Evolutionary conservation across 2,329 filamentous ascomycete species (phyloP).

Genomic region (Colletotrichum plurivorum): DNA sequence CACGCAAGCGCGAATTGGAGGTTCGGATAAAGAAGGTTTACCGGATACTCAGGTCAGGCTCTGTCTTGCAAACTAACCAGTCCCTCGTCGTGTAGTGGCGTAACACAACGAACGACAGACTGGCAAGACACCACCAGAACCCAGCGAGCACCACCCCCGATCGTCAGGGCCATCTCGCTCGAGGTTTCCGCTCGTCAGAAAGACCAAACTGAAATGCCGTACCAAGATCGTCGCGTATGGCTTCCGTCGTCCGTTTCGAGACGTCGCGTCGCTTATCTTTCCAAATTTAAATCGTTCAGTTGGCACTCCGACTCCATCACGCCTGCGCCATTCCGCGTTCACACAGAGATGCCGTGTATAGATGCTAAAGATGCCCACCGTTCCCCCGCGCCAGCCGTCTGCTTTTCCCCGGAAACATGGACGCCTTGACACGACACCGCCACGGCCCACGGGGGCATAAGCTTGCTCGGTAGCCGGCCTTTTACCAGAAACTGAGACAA

Average conservation of each 20-base stretch:
- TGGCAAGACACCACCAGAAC: not conserved
- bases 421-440: slow-evolving; percentile 4
- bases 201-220: slow-evolving; percentile 16
- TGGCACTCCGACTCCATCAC: not conserved
- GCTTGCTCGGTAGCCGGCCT: slow-evolving; percentile 1
- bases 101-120: not conserved
- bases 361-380: not conserved
- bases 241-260: slow-evolving; percentile 30
- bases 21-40: not conserved
- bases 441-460: not conserved
- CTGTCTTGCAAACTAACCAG: slow-evolving; percentile 2
- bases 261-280: slow-evolving; percentile 33
- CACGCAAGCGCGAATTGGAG: too few species aligned
- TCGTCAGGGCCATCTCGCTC: slow-evolving; percentile 29
- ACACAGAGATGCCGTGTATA: too few species aligned
- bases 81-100: not conserved
- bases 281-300: slow-evolving; percentile 21
- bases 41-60: not conserved
- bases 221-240: slow-evolving; percentile 26
- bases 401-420: slow-evolving; percentile 23
- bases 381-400: slow-evolving; percentile 6
- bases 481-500: slow-evolving; percentile 20
- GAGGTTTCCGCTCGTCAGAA: slow-evolving; percentile 26
- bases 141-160: not conserved
- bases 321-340: too few species aligned